Conservation (phyloP, 768 basidiomycete species). For the Mycena haematopus region DNA sequence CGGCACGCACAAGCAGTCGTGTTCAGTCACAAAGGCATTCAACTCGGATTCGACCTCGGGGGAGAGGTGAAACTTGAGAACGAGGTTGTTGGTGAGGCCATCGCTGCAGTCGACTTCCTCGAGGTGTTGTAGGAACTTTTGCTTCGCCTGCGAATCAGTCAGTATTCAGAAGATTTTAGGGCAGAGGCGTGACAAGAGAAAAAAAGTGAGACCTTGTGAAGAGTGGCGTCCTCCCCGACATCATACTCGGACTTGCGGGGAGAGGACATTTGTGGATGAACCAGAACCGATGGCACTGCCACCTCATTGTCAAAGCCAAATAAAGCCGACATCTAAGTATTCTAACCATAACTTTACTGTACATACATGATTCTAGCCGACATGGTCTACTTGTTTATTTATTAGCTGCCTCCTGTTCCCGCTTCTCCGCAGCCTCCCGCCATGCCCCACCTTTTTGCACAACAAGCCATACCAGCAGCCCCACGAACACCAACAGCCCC, state of each 20-base stretch:
- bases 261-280: constrained; percentile 11
- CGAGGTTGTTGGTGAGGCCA: not conserved
- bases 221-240: constrained; percentile 7
- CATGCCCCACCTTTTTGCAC: constrained; percentile 63
- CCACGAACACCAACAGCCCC: constrained; percentile 55
- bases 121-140: constrained; percentile 11
- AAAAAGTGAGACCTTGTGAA: constrained; percentile 13
- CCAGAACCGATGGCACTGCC: too few relatives aligned
- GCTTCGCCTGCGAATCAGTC: constrained; percentile 16
- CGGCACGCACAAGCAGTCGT: constrained; percentile 15
- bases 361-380: not conserved
- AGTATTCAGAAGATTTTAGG: not conserved
- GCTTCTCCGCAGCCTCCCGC: constrained; percentile 57
- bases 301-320: too few relatives aligned
- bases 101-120: constrained; percentile 16
- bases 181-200: not conserved
- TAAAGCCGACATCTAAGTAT: too few relatives aligned
- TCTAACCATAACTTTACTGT: too few relatives aligned
- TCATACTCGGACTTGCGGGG: not conserved
- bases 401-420: constrained; percentile 38
- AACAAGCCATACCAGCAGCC: constrained; percentile 64
- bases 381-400: not conserved
- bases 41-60: constrained; percentile 7
- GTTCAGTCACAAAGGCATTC: constrained; percentile 4
- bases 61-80: constrained; percentile 9